Base-by-base conservation (phyloP, 129 eudicot genomes). In the Centella asiatica region DNA sequence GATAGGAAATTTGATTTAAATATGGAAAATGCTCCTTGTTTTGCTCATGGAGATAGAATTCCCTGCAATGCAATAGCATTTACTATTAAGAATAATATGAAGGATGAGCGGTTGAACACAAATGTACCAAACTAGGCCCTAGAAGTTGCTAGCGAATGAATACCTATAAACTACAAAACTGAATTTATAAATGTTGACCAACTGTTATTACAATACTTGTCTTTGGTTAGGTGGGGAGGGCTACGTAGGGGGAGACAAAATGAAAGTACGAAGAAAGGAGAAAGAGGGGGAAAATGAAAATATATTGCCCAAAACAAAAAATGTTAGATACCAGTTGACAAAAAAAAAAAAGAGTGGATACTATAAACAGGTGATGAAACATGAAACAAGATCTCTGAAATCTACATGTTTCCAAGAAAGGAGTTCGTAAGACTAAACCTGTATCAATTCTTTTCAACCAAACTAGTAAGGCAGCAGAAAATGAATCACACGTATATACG, bases 21-120 rank as follows among this genome's bases (percentile, higher is more conserved):
- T 39, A 37, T 29, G 57, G 42, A 60, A 10, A 64, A 61, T 28
- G 37, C 60, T 50, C 56, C 66, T 68, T 60, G 68, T 52, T 76
- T 52, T 54, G 72, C 67, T 60, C 73, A 55, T 68, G 64, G 58
- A 79, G 49, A 77, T 60, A 74, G 42, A 61, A 49, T 72, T 44
- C 37, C 84, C 84, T 79, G 84, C 84, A 75, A 75, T 62, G 77
- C 54, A 67, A 74, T 52, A 71, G 61, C 62, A 36, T 62, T 61
- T 46, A 27, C 48, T 45, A 79, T 79, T 75, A 22, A 66, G 57
- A 79, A 23, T 59, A 66, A 48, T 64, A 39, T 58, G 60, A 62
- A 5, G 44, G 34, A 42, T 36, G 47, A 42, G 53, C 22, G 37
- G 50, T 52, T 52, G 47, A 64, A 47, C 50, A 69, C 73, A 65